These are phyloP conservation scores for Licmophora abbreviata DNA, from an alignment of 108 stramenopile genomes.

Conservation along the genomic window DNA sequence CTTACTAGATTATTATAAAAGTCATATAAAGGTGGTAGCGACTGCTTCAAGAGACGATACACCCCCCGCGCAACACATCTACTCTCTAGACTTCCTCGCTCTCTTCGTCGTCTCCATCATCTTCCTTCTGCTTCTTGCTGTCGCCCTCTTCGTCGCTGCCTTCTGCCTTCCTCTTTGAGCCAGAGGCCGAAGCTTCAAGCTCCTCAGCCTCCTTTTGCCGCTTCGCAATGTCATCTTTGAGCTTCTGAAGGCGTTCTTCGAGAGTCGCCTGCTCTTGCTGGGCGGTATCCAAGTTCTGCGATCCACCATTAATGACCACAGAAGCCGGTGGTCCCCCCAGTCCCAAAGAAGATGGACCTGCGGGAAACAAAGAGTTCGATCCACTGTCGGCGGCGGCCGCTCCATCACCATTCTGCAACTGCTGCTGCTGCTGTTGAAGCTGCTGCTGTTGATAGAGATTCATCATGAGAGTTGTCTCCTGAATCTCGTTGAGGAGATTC, in stretches of 20 bases:
- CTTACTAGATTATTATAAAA: too few species aligned
- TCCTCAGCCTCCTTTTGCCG: slow-evolving; percentile 6
- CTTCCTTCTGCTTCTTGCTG: background rate
- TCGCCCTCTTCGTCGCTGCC: slow-evolving; percentile 1
- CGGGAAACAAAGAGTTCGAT: slow-evolving; percentile 2
- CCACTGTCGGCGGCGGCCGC: background rate
- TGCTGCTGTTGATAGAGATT: slow-evolving; percentile 72
- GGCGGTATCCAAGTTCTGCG: background rate
- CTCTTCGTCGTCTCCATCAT: background rate
- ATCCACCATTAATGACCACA: slow-evolving; percentile 1
- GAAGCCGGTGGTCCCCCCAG: background rate
- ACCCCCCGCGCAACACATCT: too few species aligned
- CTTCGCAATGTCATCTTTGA: slow-evolving; percentile 32
- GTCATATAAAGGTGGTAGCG: too few species aligned
- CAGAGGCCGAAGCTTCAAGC: background rate
- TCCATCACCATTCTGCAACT: slow-evolving; percentile 31
- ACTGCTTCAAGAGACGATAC: too few species aligned
- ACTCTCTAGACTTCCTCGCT: background rate
- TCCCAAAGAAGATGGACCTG: slow-evolving; percentile 17
- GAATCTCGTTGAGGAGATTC: slow-evolving; percentile 88
- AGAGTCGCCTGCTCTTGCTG: slow-evolving; percentile 3
- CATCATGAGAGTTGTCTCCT: slow-evolving; percentile 91
- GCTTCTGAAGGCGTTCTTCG: slow-evolving; percentile 23
- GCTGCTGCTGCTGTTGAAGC: slow-evolving; percentile 59
- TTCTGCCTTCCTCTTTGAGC: slow-evolving; percentile 3